These are phyloP conservation scores for Oryza meridionalis DNA, from an alignment of 176 grass and related monocot genomes.

Conservation along the genomic window DNA sequence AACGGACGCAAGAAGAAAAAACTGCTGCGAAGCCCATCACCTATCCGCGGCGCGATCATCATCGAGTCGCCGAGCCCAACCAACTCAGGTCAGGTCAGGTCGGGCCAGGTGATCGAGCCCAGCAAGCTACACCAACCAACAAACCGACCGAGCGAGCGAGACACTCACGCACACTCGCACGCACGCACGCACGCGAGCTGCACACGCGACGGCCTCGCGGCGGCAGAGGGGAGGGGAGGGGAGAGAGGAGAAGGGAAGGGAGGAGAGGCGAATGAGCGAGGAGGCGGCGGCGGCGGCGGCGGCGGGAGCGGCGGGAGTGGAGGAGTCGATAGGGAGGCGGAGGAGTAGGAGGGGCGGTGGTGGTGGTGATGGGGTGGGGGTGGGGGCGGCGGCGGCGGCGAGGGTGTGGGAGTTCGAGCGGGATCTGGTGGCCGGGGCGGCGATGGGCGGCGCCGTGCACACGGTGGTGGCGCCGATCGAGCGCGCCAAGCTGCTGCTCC, in stretches of 20 bases:
- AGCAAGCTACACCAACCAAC: not conserved
- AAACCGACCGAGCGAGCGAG: not conserved
- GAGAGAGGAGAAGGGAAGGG: not conserved
- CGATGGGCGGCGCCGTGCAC: slow-evolving; percentile 93
- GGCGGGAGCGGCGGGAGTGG: slow-evolving; percentile 41
- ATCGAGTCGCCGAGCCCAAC: slow-evolving; percentile 26
- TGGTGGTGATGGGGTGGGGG: not conserved
- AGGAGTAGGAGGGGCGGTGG: slow-evolving; percentile 13
- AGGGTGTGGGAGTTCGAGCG: slow-evolving; percentile 83
- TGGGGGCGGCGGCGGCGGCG: not conserved
- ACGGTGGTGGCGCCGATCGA: slow-evolving; percentile 99
- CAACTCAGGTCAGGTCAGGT: not conserved
- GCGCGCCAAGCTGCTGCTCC: slow-evolving; percentile 93
- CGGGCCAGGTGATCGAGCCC: not conserved
- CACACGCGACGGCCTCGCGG: not conserved
- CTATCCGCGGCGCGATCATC: not conserved
- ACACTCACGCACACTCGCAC: not conserved
- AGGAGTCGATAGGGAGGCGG: slow-evolving; percentile 53
- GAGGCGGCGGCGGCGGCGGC: slow-evolving; percentile 28
- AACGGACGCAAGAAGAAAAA: not conserved
- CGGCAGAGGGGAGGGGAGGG: not conserved
- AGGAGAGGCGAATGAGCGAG: slow-evolving; percentile 54
- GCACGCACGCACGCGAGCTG: slow-evolving; percentile 2
- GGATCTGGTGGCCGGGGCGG: slow-evolving; percentile 88
- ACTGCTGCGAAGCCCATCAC: not conserved